Evolutionary conservation across 179 eudicot genomes (phyloP).

Genomic region (Silene vulgaris): DNA sequence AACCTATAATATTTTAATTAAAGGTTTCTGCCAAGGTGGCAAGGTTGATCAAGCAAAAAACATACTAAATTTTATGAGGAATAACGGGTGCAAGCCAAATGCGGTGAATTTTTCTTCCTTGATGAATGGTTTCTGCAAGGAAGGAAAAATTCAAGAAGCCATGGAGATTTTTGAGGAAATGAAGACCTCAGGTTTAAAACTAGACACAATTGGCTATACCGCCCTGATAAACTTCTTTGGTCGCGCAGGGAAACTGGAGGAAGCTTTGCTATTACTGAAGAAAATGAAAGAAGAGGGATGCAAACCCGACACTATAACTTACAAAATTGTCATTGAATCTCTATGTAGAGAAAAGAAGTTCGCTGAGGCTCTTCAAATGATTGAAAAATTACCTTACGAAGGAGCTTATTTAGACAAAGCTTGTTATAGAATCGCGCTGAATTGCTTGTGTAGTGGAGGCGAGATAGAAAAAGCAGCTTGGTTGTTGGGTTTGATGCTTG

Average conservation of each 20-base stretch:
- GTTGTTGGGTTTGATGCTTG: slow-evolving; percentile 62
- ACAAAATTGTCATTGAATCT: slow-evolving; percentile 62
- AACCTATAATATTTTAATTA: slow-evolving; percentile 72
- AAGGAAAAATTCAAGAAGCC: slow-evolving; percentile 61
- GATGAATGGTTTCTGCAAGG: slow-evolving; percentile 74
- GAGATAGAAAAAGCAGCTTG: slow-evolving; percentile 51
- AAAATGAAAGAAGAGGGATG: slow-evolving; percentile 67
- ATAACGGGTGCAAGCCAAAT: slow-evolving; percentile 74
- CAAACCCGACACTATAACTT: slow-evolving; percentile 63
- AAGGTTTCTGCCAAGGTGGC: slow-evolving; percentile 67
- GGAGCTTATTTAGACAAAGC: slow-evolving; percentile 60
- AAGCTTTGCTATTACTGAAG: slow-evolving; percentile 54
- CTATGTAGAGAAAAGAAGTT: slow-evolving; percentile 49
- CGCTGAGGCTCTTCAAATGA: slow-evolving; percentile 64
- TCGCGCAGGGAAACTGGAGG: slow-evolving; percentile 46
- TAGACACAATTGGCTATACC: slow-evolving; percentile 67
- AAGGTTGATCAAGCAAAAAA: slow-evolving; percentile 70
- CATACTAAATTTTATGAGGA: slow-evolving; percentile 70
- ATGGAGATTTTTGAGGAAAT: slow-evolving; percentile 54
- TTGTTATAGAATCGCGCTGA: slow-evolving; percentile 69
- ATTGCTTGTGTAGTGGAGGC: slow-evolving; percentile 47
- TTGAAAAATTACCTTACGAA: slow-evolving; percentile 61
- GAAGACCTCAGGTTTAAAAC: slow-evolving; percentile 54
- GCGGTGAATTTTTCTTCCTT: slow-evolving; percentile 59
- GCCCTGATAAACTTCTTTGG: slow-evolving; percentile 66